Evolutionary conservation across 2,329 filamentous ascomycete species (phyloP).

Genomic region (Nemania serpens): DNA sequence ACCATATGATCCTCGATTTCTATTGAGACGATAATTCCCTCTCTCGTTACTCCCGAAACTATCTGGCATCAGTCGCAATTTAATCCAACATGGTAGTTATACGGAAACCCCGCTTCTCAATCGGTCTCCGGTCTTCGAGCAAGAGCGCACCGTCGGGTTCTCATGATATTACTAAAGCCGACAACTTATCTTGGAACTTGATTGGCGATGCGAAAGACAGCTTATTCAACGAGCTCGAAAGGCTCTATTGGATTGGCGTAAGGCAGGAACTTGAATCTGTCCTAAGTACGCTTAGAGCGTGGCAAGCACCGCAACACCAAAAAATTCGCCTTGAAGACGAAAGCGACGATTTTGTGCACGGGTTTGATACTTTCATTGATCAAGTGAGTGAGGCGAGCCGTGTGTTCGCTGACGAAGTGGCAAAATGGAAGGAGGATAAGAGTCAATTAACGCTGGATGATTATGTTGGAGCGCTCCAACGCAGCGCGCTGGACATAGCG

Average conservation of each 20-base stretch:
- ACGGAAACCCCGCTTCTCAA: conserved; percentile 1
- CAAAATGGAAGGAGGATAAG: conserved; percentile 1
- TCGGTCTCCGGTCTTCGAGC: neutral
- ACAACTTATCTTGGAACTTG: conserved; percentile 10
- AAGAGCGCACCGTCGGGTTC: neutral
- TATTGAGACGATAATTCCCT: neutral
- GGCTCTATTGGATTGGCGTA: conserved; percentile 10
- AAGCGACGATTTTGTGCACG: conserved; percentile 7
- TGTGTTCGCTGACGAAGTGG: conserved; percentile 8
- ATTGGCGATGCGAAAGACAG: conserved; percentile 8
- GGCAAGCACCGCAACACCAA: conserved; percentile 4
- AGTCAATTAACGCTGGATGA: neutral
- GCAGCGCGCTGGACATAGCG: neutral
- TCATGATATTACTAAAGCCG: conserved; percentile 4
- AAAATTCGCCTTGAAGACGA: conserved; percentile 3
- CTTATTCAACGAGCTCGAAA: conserved; percentile 13
- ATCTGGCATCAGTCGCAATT: neutral
- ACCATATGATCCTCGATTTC: neutral
- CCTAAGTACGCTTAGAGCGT: conserved; percentile 6
- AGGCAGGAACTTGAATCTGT: conserved; percentile 9
- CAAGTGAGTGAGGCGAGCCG: conserved; percentile 13
- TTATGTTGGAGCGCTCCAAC: conserved; percentile 7
- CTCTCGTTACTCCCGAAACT: neutral
- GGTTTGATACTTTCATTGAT: conserved; percentile 12
- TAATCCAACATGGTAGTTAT: neutral